Base-by-base conservation (phyloP, 2,329 filamentous ascomycete species). In the Neocucurbitaria cava region DNA sequence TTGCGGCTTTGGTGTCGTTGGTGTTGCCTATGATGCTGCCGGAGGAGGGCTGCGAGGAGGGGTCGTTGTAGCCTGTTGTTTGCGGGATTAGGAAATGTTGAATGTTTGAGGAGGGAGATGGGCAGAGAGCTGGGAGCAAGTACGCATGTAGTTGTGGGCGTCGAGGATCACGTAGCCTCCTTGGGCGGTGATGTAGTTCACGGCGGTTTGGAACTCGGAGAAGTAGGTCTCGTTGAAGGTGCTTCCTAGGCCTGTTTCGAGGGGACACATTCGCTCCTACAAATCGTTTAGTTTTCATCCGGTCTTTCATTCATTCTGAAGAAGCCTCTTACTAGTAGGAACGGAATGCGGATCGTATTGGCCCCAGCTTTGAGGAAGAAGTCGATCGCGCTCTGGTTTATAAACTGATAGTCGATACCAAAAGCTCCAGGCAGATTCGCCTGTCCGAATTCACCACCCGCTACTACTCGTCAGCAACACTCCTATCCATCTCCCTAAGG, bases 151-250 rank as follows among this genome's bases (percentile, higher is more conserved):
- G 65, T 82, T 83, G 70, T 83, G 81, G 2, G 81, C 80, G 62
- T 83, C 81, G 2, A 84, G 68, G 54, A 83, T 80, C 9, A 75
- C 76, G 57, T 83, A 78, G 17, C 66, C 70, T 8, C 74, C 78
- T 58, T 81, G 80, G 1, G 56, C 55, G 7, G 81, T 83, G 58
- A 83, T 80, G 58, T 83, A 82, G 65, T 82, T 78, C 1, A 83
- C 76, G 0, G 81, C 79, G 40, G 79, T 67, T 54, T 80, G 77
- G 63, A 75, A 82, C 48, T 76, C 67, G 13, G 65, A 65, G 59
- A 80, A 83, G 64, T 83, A 79, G 51, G 79, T 81, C 64, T 84
- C 81, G 65, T 83, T 79, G 64, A 83, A 82, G 11, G 70, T 81
- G 23, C 73, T 69, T 13, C 81, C 81, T 0, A 83, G 74, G 1